Base-by-base conservation (phyloP, 2,329 filamentous ascomycete genomes). In the Huntiella moniliformis region DNA sequence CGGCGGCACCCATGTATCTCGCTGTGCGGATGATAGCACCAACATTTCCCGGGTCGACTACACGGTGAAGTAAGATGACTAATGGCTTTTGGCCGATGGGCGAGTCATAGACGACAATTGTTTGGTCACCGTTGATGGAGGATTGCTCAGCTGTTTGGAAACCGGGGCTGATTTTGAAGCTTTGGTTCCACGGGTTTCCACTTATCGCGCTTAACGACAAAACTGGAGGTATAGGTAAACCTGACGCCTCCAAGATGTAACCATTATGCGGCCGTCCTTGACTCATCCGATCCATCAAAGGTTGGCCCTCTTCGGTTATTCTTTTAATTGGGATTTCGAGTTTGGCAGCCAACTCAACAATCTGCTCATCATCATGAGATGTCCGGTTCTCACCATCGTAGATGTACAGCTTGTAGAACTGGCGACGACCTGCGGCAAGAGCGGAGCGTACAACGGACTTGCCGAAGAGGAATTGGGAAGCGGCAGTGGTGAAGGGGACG, bases 391-490 rank as follows among this genome's bases (percentile, higher is more conserved):
- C 63, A 8, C 71, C 70, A 41, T 65, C 67, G 56, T 81, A 79
- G 8, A 94, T 65, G 58, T 96, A 94, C 3, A 98, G 70, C 46
- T 77, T 82, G 64, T 95, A 93, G 2, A 93, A 62, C 55, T 82
- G 77, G 48, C 91, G 77, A 32, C 75, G 70, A 8, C 67, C 67
- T 40, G 63, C 58, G 52, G 70, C 75, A 15, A 98, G 65, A 0
- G 86, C 87, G 15, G 87, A 82, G 51, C 81, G 70, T 16, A 96
- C 84, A 1, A 83, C 77, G 2, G 81, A 82, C 38, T 73, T 74
- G 4, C 91, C 91, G 57, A 93, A 96, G 2, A 98, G 67, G 54
- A 95, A 96, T 51, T 94, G 81, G 0, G 87, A 94, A 4, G 84
- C 83, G 0, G 88, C 81, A 1, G 85, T 92, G 0, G 83, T 85